Base-by-base conservation (phyloP, 2,329 filamentous ascomycete genomes). In the Chalaropsis thielavioides region DNA sequence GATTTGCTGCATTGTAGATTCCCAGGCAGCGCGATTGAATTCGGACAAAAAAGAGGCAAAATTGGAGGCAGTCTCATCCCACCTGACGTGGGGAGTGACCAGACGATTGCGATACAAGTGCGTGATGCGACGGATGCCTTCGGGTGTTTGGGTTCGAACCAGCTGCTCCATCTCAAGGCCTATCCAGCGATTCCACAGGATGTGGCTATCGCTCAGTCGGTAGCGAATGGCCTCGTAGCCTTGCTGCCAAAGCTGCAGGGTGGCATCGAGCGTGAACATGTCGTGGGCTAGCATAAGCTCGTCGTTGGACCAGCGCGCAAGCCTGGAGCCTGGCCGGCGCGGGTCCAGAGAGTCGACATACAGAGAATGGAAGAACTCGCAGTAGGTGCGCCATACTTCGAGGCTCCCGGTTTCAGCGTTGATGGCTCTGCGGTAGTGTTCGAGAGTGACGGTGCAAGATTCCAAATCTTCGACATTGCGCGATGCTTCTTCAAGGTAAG, bases 101-200 rank as follows among this genome's bases (percentile, higher is more conserved):
- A 95, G 78, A 51, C 90, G 84, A 69, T 88, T 81, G 68, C 84
- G 79, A 73, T 87, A 92, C 54, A 90, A 80, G 61, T 83, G 80
- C 35, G 83, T 84, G 70, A 92, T 82, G 70, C 83, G 82, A 68
- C 82, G 80, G 17, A 89, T 78, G 73, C 82, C 78, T 71, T 82
- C 76, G 70, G 80, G 71, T 69, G 82, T 81, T 69, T 77, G 74
- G 63, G 80, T 76, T 75, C 77, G 78, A 31, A 77, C 79, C 22
- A 92, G 79, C 69, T 88, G 82, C 69, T 88, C 83, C 72, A 87
- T 79, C 72, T 91, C 80, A 59, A 90, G 81, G 64, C 85, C 83
- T 54, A 90, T 79, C 81, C 88, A 92, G 68, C 86, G 84, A 71
- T 92, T 83, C 89, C 89, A 95, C 11, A 94, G 80, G 65, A 84